These are phyloP conservation scores for Lepidium sativum DNA, from an alignment of 345 rosid species.

Conservation along the genomic window DNA sequence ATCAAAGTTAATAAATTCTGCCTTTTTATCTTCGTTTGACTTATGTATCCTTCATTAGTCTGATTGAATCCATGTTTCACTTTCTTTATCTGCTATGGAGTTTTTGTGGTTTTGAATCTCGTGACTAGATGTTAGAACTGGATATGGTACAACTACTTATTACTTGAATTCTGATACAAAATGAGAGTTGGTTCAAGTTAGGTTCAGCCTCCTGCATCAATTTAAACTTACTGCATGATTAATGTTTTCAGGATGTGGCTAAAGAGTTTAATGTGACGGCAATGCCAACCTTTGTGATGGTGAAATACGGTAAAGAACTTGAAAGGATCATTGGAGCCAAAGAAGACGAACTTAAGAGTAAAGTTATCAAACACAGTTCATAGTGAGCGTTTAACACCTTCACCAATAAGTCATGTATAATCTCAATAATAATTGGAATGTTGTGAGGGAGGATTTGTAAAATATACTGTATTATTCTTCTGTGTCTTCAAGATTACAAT, in stretches of 20 bases:
- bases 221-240: not conserved
- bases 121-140: too few species aligned
- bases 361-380: slow-evolving; percentile 34
- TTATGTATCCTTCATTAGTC: too few species aligned
- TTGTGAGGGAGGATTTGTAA: not conserved
- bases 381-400: not conserved
- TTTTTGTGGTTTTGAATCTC: too few species aligned
- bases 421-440: slow-evolving; percentile 1
- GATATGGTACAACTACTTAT: too few species aligned
- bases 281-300: slow-evolving; percentile 89
- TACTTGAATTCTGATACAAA: too few species aligned
- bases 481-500: not conserved
- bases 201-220: too few species aligned
- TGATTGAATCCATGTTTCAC: too few species aligned
- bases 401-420: slow-evolving; percentile 2
- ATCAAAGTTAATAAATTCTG: too few species aligned
- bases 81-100: too few species aligned
- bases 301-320: slow-evolving; percentile 65
- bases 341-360: slow-evolving; percentile 54
- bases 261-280: slow-evolving; percentile 58
- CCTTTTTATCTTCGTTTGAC: too few species aligned
- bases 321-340: slow-evolving; percentile 57
- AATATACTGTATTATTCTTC: not conserved
- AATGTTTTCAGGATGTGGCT: slow-evolving; percentile 33
- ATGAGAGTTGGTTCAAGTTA: too few species aligned